Base-by-base conservation (phyloP, 2,329 filamentous ascomycete species). In the Calonectria montana region DNA sequence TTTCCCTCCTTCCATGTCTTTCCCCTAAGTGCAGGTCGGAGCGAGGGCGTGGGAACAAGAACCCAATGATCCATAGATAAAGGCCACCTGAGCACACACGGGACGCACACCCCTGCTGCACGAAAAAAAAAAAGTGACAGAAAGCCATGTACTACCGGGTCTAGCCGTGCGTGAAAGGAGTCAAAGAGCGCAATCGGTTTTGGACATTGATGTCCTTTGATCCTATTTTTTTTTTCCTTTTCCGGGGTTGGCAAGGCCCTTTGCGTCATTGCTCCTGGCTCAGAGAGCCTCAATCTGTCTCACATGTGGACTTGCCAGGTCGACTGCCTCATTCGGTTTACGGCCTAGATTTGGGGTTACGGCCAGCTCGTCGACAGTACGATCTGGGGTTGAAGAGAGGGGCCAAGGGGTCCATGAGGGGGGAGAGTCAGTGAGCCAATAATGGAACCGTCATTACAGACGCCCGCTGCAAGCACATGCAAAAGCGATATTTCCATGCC, bases 11-110 rank as follows among this genome's bases (percentile, higher is more conserved):
- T 73, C 71, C 75, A 76, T 78, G 81, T 87, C 89, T 88, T 86
- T 86, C 88, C 87, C 86, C 86, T 89, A 89, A 89, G 87, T 87
- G 87, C 87, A 89, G 86, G 87, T 89, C 81, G 81, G 85, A 82
- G 83, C 85, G 85, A 77, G 68, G 69, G 71, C 72, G 75, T 70
- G 76, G 70, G 72, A 70, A 65, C 50, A 65, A 27, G 62, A 72
- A 62, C 41, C 31, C 59, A 43, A 61, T 48, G 39, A 50, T 55
- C 50, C 67, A 61, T 70, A 59, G 47, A 71, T 59, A 61, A 55
- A 37, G 66, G 50, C 70, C 70, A 72, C 65, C 65, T 72, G 69
- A 71, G 69, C 65, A 48, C 65, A 37, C 43, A 39, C 50, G 39
- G 43, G n/a, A 70, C 37, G 47, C 68, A 62, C 63, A 66, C 69